These are phyloP conservation scores for Vigna trinervia DNA, from an alignment of 306 rosid species.

Conservation along the genomic window DNA sequence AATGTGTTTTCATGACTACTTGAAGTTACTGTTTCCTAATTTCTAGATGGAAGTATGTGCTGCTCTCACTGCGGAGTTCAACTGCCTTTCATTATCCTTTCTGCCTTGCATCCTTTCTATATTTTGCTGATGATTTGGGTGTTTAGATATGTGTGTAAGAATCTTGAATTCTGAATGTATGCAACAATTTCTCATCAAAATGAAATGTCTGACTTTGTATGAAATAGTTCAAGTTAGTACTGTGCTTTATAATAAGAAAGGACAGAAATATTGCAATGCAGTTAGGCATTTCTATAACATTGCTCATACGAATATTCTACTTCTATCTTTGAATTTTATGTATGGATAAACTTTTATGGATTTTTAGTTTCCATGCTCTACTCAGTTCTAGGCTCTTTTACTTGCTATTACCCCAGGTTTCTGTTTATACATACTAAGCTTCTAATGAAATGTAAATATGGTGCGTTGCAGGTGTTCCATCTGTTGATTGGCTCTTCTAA, in stretches of 20 bases:
- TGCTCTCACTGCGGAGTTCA: constrained; percentile 8
- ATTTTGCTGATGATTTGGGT: constrained; percentile 14
- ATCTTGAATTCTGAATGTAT: constrained; percentile 26
- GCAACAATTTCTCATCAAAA: constrained; percentile 33
- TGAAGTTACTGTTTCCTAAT: constrained; percentile 31
- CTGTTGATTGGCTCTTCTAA: constrained; percentile 90
- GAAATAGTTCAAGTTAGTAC: constrained; percentile 4
- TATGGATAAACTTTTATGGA: neutral
- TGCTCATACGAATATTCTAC: constrained; percentile 26
- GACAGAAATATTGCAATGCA: constrained; percentile 13
- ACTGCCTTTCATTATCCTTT: neutral
- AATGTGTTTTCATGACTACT: constrained; percentile 2
- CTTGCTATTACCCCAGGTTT: constrained; percentile 27
- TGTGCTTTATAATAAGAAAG: constrained; percentile 17
- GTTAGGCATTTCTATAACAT: constrained; percentile 33
- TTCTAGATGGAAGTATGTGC: constrained; percentile 8
- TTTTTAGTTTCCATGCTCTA: constrained; percentile 7
- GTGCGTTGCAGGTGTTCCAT: constrained; percentile 86
- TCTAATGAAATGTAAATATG: constrained; percentile 49
- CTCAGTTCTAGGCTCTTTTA: constrained; percentile 11
- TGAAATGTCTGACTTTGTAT: constrained; percentile 16
- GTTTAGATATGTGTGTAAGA: neutral
- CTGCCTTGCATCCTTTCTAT: neutral
- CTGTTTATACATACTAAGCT: constrained; percentile 27
- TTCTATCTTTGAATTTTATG: constrained; percentile 39